Conservation (phyloP, 169 alveolate species). For the Besnoitia besnoiti region DNA sequence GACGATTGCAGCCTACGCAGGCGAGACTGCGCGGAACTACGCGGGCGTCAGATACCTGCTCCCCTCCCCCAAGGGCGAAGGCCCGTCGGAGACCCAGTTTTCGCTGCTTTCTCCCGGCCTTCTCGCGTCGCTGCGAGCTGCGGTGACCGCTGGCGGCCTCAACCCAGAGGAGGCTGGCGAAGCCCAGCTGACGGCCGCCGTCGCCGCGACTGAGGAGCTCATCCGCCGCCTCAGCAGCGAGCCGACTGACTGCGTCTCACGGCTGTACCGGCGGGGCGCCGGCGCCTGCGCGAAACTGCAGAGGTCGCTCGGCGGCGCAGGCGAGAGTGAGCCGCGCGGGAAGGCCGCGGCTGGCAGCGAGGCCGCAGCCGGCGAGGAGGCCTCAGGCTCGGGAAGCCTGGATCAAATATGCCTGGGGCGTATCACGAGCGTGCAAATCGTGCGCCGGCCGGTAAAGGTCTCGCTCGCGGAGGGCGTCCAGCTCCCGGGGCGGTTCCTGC, state of each 20-base stretch:
- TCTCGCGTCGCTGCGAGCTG: neutral
- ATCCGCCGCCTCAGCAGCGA: neutral
- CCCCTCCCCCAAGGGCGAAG: neutral
- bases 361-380: neutral
- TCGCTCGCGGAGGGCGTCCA: neutral
- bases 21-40: neutral
- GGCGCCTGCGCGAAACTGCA: too few species aligned
- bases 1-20: neutral
- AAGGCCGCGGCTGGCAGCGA: too few species aligned
- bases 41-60: neutral
- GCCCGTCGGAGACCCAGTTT: neutral
- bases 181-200: neutral
- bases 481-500: neutral
- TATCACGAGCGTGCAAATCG: neutral
- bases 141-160: conserved; percentile 2
- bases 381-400: too few species aligned
- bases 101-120: neutral
- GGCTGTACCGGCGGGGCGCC: too few species aligned
- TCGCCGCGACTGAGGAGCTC: conserved; percentile 17
- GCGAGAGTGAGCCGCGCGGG: too few species aligned
- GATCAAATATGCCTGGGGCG: conserved; percentile 14
- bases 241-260: too few species aligned
- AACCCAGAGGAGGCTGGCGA: neutral
- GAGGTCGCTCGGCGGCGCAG: too few species aligned
- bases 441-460: neutral